These are phyloP conservation scores for Krasilnikovozyma curviuscula DNA, from an alignment of 768 basidiomycete species.

Conservation along the genomic window DNA sequence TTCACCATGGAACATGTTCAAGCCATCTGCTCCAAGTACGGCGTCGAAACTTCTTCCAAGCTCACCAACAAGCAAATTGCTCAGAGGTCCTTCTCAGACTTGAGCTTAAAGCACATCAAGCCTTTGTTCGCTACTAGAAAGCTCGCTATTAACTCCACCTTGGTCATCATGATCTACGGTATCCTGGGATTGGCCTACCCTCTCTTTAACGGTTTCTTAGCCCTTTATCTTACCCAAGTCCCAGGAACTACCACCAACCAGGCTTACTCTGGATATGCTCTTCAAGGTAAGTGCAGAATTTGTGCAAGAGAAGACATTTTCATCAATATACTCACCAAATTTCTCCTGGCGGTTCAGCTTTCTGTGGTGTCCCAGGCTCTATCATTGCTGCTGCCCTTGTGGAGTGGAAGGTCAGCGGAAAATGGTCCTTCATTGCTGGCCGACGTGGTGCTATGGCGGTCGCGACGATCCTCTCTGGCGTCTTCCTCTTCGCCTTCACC, in stretches of 20 bases:
- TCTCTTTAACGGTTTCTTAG: background rate
- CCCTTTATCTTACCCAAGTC: background rate
- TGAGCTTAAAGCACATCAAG: background rate
- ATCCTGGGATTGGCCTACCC: background rate
- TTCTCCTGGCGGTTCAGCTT: no score
- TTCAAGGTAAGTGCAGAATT: no score
- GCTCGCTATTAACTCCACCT: background rate
- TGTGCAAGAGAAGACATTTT: no score
- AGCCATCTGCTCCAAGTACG: background rate
- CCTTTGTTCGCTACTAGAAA: background rate
- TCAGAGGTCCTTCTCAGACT: background rate
- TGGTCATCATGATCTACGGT: background rate
- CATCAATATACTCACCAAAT: no score
- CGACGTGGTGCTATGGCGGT: constrained; percentile 34
- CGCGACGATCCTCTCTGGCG: constrained; percentile 31
- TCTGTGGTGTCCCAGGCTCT: constrained; percentile 35
- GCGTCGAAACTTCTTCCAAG: background rate
- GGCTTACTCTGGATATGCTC: constrained; percentile 1
- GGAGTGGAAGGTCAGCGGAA: constrained; percentile 26
- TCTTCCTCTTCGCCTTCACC: constrained; percentile 39
- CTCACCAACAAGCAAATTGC: background rate
- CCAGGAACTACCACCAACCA: background rate
- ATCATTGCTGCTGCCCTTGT: constrained; percentile 33
- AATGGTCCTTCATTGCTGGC: constrained; percentile 29
- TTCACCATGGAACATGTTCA: background rate